Evolutionary conservation across 306 rosid species (phyloP).

Genomic region (Vicia sativa): DNA sequence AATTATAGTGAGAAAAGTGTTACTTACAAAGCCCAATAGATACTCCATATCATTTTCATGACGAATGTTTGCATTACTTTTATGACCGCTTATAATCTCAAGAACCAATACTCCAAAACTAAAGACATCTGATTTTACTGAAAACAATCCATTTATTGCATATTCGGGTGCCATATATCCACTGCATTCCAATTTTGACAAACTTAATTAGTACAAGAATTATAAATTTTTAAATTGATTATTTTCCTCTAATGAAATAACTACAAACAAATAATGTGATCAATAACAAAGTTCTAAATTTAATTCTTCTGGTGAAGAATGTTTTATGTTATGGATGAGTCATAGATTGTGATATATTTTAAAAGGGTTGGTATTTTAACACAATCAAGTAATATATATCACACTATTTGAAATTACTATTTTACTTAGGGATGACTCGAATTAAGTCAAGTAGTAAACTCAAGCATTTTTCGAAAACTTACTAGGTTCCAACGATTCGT

Average conservation of each 20-base stretch:
- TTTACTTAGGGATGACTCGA: not conserved
- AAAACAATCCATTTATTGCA: slow-evolving; percentile 46
- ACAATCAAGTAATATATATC: too few relatives aligned
- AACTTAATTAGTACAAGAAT: not conserved
- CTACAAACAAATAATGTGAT: too few relatives aligned
- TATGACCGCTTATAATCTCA: slow-evolving; percentile 59
- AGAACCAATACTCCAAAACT: slow-evolving; percentile 59
- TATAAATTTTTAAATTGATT: too few relatives aligned
- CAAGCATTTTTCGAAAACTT: slow-evolving; percentile 9
- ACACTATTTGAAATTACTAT: not conserved
- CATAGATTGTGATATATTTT: too few relatives aligned
- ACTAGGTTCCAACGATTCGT: slow-evolving; percentile 50
- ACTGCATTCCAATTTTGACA: slow-evolving; percentile 8
- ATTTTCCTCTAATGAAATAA: too few relatives aligned
- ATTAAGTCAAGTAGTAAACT: not conserved
- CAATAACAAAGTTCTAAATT: too few relatives aligned
- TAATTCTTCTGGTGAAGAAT: too few relatives aligned
- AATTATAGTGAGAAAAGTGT: not conserved
- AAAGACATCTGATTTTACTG: slow-evolving; percentile 51
- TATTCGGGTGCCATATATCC: slow-evolving; percentile 83
- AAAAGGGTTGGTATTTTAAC: too few relatives aligned
- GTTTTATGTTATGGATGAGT: too few relatives aligned
- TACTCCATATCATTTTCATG: slow-evolving; percentile 33
- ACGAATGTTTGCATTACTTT: slow-evolving; percentile 6
- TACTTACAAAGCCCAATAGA: slow-evolving; percentile 53